A percentile compares a stretch with the other conserved stretches of the same genome.
phyloP scores from a whole-genome alignment of 306 rosid species.

The Dalbergia cultrata region DNA sequence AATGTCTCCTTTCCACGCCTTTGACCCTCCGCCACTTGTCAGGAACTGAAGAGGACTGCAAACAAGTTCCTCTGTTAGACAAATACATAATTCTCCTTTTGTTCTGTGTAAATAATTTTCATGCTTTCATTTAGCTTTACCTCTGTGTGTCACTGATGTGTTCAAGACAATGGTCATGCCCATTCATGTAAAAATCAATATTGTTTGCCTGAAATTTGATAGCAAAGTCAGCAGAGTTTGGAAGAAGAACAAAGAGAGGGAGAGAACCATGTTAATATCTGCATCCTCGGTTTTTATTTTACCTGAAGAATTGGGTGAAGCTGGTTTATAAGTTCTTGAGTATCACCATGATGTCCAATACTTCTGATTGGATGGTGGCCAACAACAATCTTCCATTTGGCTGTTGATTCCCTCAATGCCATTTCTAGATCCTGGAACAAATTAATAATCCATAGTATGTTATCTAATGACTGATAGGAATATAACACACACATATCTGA shows the following conservation, averaged over 20 bases:
- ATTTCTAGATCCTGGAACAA: conserved; percentile 51
- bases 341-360: conserved; percentile 62
- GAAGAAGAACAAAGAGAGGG: not conserved
- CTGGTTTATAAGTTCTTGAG: conserved; percentile 48
- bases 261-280: too few relatives aligned
- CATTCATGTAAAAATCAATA: conserved; percentile 67
- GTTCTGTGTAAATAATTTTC: not conserved
- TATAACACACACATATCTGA: not conserved
- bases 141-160: conserved; percentile 65
- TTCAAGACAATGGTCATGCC: conserved; percentile 71
- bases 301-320: conserved; percentile 68
- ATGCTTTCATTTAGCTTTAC: conserved; percentile 43
- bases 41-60: conserved; percentile 62
- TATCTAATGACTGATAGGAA: not conserved
- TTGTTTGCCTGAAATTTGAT: conserved; percentile 52
- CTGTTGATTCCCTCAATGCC: conserved; percentile 48
- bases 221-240: conserved; percentile 12
- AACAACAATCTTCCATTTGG: conserved; percentile 62
- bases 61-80: conserved; percentile 46
- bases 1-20: conserved; percentile 70
- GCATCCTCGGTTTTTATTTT: conserved; percentile 1
- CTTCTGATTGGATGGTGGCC: conserved; percentile 65
- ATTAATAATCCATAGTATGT: not conserved
- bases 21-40: conserved; percentile 70
- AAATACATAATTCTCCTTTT: not conserved